Conservation (phyloP, 805 yeast genomes). For the Myxozyma vanderwaltii region DNA sequence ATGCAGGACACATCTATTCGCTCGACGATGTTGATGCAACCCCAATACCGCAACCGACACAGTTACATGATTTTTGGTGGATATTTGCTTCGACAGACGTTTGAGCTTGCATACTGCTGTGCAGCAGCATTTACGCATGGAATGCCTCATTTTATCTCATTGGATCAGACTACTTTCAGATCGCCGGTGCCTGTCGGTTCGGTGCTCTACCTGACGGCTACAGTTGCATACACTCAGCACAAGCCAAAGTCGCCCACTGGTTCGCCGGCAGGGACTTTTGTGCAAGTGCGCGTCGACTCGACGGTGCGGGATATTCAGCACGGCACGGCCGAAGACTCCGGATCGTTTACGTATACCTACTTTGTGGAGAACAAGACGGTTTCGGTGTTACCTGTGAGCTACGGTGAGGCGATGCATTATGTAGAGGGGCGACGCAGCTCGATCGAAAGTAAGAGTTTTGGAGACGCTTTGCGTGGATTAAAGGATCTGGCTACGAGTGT, state of each 20-base stretch:
- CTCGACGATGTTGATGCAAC: slow-evolving; percentile 90
- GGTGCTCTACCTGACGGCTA: slow-evolving; percentile 78
- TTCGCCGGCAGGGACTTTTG: slow-evolving; percentile 62
- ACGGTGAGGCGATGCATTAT: slow-evolving; percentile 89
- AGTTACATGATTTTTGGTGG: slow-evolving; percentile 96
- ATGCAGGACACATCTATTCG: slow-evolving; percentile 69
- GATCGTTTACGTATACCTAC: slow-evolving; percentile 85
- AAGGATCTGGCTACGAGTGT: slow-evolving; percentile 8
- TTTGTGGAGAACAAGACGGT: slow-evolving; percentile 59
- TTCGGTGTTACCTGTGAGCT: slow-evolving; percentile 82
- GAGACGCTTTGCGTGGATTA: slow-evolving; percentile 20
- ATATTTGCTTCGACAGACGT: slow-evolving; percentile 84
- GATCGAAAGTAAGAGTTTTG: slow-evolving; percentile 44
- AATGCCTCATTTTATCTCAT: slow-evolving; percentile 83
- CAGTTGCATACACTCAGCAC: slow-evolving; percentile 70
- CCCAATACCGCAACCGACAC: slow-evolving; percentile 93
- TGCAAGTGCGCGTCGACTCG: slow-evolving; percentile 88
- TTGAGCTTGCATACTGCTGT: slow-evolving; percentile 90
- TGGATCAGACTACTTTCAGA: slow-evolving; percentile 88
- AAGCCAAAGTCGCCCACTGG: slow-evolving; percentile 24
- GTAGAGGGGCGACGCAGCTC: slow-evolving; percentile 91
- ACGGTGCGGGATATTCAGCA: slow-evolving; percentile 69
- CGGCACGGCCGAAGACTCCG: slow-evolving; percentile 67
- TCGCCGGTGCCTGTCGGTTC: slow-evolving; percentile 97
- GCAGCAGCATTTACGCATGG: slow-evolving; percentile 86